phyloP scores from a whole-genome alignment of 2,329 filamentous ascomycete species.

The Didymella keratinophila region DNA sequence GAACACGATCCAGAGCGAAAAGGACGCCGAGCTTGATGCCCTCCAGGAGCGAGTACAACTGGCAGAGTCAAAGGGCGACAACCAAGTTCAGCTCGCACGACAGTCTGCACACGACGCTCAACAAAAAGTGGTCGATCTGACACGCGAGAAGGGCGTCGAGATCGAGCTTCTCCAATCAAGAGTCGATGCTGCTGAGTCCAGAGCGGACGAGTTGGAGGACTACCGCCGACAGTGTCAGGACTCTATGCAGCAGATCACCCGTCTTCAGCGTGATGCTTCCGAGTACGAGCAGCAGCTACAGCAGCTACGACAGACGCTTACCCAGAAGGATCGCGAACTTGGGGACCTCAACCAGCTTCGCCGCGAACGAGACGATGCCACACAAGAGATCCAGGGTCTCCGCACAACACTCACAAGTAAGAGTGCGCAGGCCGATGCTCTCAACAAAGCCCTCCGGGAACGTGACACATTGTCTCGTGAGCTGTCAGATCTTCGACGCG shows the following conservation, averaged over 20 bases:
- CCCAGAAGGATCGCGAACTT: slow-evolving; percentile 43
- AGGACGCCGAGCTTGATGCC: slow-evolving; percentile 52
- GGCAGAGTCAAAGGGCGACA: slow-evolving; percentile 52
- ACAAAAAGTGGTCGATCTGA: slow-evolving; percentile 48
- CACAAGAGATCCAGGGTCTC: slow-evolving; percentile 42
- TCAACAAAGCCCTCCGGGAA: slow-evolving; percentile 42
- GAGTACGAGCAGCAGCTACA: slow-evolving; percentile 45
- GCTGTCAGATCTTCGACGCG: slow-evolving; percentile 41
- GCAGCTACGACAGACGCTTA: slow-evolving; percentile 40
- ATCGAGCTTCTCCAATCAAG: slow-evolving; percentile 48
- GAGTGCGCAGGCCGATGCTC: slow-evolving; percentile 41
- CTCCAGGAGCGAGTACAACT: slow-evolving; percentile 52
- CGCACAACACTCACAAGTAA: slow-evolving; percentile 41
- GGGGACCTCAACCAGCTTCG: slow-evolving; percentile 37
- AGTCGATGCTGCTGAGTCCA: slow-evolving; percentile 46
- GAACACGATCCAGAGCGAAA: slow-evolving; percentile 41
- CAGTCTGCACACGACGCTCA: slow-evolving; percentile 51
- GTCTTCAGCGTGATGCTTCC: slow-evolving; percentile 39
- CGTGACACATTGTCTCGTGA: slow-evolving; percentile 40
- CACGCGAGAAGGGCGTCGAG: slow-evolving; percentile 50
- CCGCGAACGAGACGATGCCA: slow-evolving; percentile 46
- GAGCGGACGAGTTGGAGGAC: slow-evolving; percentile 48
- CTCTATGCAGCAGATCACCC: slow-evolving; percentile 45
- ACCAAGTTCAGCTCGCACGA: slow-evolving; percentile 51
- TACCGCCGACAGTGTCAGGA: slow-evolving; percentile 47